Conservation (phyloP, 805 yeast genomes). For the Wickerhamiella brachini region DNA sequence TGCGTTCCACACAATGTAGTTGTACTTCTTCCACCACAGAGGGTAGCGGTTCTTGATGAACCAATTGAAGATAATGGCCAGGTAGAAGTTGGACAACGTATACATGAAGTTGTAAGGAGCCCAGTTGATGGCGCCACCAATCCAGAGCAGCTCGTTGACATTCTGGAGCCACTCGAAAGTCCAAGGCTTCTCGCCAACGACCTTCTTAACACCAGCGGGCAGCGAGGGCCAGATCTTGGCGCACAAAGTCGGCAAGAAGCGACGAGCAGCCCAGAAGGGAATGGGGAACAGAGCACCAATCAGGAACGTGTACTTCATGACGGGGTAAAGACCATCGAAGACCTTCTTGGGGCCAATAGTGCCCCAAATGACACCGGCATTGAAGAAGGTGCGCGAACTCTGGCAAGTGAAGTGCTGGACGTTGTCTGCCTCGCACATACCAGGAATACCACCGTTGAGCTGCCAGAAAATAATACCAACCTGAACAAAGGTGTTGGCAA, state of each 20-base stretch:
- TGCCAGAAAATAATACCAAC: constrained; percentile 13
- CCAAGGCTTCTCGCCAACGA: background rate
- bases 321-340: constrained; percentile 41
- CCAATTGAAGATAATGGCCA: constrained; percentile 44
- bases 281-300: constrained; percentile 29
- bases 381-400: constrained; percentile 29
- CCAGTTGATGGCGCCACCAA: constrained; percentile 31
- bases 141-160: constrained; percentile 28
- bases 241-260: constrained; percentile 6
- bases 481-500: constrained; percentile 10
- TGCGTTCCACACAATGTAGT: constrained; percentile 37
- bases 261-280: constrained; percentile 11
- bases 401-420: constrained; percentile 31
- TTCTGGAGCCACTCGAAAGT: background rate
- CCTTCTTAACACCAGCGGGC: background rate
- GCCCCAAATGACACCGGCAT: constrained; percentile 45
- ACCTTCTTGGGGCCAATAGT: constrained; percentile 42
- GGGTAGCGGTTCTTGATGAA: constrained; percentile 39
- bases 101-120: constrained; percentile 16
- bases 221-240: background rate
- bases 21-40: constrained; percentile 45
- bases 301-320: constrained; percentile 47
- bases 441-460: constrained; percentile 12
- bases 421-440: constrained; percentile 28
- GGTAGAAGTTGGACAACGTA: constrained; percentile 7